Conservation (phyloP, 2,329 filamentous ascomycete species). For the Xylaria sp. region DNA sequence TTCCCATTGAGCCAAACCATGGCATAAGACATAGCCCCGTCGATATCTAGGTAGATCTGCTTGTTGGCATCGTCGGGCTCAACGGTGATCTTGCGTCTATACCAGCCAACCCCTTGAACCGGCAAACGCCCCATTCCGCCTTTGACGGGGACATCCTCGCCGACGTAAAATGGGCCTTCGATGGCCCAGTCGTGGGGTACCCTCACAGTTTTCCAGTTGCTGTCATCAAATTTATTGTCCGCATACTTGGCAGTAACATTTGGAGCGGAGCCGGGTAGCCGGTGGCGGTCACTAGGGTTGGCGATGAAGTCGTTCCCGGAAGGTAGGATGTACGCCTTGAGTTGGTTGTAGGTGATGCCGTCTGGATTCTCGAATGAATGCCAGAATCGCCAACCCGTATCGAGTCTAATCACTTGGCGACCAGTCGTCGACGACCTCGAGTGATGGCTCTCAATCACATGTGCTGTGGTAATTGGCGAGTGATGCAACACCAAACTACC, state of each 20-base stretch:
- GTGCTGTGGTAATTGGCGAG: background rate
- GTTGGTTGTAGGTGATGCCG: slow-evolving; percentile 39
- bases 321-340: slow-evolving; percentile 43
- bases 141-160: slow-evolving; percentile 35
- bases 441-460: background rate
- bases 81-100: slow-evolving; percentile 47
- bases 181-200: slow-evolving; percentile 53
- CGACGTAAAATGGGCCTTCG: slow-evolving; percentile 46
- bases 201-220: slow-evolving; percentile 45
- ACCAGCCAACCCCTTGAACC: slow-evolving; percentile 56
- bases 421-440: background rate
- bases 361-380: slow-evolving; percentile 44
- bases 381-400: slow-evolving; percentile 43
- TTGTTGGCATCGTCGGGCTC: slow-evolving; percentile 26
- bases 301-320: slow-evolving; percentile 39
- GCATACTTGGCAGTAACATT: slow-evolving; percentile 37
- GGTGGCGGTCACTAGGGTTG: slow-evolving; percentile 30
- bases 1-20: slow-evolving; percentile 57
- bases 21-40: slow-evolving; percentile 58
- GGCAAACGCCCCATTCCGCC: slow-evolving; percentile 53
- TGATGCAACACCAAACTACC: background rate
- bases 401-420: slow-evolving; percentile 43
- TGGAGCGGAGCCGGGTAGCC: slow-evolving; percentile 32
- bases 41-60: slow-evolving; percentile 42
- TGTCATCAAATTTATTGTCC: slow-evolving; percentile 36